Evolutionary conservation across 2,329 filamentous ascomycete species (phyloP).

Genomic region (Penicillium polonicum): DNA sequence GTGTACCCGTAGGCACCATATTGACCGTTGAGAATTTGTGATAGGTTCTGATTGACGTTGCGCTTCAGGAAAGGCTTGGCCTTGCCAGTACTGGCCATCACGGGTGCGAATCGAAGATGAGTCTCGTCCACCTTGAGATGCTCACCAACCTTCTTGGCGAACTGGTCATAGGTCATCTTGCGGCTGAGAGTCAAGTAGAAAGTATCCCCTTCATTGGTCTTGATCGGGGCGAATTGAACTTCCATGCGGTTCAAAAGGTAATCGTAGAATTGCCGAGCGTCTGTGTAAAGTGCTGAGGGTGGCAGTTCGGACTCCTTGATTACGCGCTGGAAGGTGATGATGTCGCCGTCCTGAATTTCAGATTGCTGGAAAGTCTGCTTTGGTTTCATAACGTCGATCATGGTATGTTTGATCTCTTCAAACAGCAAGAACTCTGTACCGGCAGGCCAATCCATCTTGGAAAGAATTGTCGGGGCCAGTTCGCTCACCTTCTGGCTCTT

Average conservation of each 20-base stretch:
- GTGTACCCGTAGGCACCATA: constrained; percentile 69
- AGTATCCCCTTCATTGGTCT: constrained; percentile 54
- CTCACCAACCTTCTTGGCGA: constrained; percentile 79
- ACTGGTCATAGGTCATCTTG: constrained; percentile 85
- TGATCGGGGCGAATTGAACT: constrained; percentile 71
- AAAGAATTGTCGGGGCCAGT: constrained; percentile 71
- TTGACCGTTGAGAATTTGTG: constrained; percentile 73
- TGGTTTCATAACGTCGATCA: constrained; percentile 92
- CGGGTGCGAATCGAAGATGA: constrained; percentile 87
- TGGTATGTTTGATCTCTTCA: constrained; percentile 97
- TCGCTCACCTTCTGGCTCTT: constrained; percentile 87
- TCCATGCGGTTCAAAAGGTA: constrained; percentile 81
- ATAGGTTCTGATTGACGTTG: constrained; percentile 66
- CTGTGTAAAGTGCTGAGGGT: constrained; percentile 53
- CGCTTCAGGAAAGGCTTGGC: constrained; percentile 78
- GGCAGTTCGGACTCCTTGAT: constrained; percentile 46
- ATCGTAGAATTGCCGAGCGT: constrained; percentile 87
- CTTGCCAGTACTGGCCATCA: constrained; percentile 73
- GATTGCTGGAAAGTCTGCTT: constrained; percentile 87
- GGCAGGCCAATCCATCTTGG: constrained; percentile 82
- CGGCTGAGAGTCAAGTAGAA: constrained; percentile 80
- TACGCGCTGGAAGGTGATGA: constrained; percentile 84
- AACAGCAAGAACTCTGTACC: constrained; percentile 72
- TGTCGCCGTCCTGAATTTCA: constrained; percentile 95
- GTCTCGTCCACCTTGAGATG: constrained; percentile 75